Evolutionary conservation across 106 monocot species (phyloP).

Genomic region (Dendrobium nobile): DNA sequence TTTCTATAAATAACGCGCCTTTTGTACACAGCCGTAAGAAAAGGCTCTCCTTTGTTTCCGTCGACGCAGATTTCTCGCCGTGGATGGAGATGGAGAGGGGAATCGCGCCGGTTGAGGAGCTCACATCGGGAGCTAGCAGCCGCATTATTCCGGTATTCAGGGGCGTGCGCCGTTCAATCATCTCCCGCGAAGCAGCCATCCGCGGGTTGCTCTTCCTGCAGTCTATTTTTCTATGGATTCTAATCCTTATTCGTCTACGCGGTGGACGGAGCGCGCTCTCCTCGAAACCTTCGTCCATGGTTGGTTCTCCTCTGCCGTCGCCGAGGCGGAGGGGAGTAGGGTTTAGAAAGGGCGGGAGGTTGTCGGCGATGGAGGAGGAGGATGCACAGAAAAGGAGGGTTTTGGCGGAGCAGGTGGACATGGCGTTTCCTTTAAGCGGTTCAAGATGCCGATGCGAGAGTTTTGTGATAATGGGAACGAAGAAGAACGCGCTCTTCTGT

Average conservation of each 20-base stretch:
- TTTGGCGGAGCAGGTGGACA: constrained; percentile 40
- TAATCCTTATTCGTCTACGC: constrained; percentile 39
- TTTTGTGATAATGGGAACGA: constrained; percentile 41
- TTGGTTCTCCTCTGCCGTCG: constrained; percentile 8
- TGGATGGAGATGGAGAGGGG: constrained; percentile 13
- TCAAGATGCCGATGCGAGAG: constrained; percentile 18
- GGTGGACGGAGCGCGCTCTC: constrained; percentile 8
- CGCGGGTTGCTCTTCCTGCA: constrained; percentile 53
- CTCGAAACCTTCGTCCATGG: neutral
- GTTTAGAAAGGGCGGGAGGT: constrained; percentile 7
- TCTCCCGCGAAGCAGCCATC: constrained; percentile 26
- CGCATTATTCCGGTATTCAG: constrained; percentile 61
- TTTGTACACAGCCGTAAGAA: no score
- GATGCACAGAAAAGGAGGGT: constrained; percentile 36
- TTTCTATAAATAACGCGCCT: no score
- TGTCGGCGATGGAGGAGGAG: constrained; percentile 37
- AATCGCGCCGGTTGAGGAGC: constrained; percentile 20
- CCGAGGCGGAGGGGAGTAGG: neutral
- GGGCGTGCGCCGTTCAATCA: constrained; percentile 34
- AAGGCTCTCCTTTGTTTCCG: neutral
- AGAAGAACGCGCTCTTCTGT: constrained; percentile 70
- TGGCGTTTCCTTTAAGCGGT: constrained; percentile 14
- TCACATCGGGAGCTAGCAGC: constrained; percentile 83
- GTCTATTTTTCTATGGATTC: constrained; percentile 58
- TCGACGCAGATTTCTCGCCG: neutral